Conservation (phyloP, 345 rosid species). For the Punica granatum region DNA sequence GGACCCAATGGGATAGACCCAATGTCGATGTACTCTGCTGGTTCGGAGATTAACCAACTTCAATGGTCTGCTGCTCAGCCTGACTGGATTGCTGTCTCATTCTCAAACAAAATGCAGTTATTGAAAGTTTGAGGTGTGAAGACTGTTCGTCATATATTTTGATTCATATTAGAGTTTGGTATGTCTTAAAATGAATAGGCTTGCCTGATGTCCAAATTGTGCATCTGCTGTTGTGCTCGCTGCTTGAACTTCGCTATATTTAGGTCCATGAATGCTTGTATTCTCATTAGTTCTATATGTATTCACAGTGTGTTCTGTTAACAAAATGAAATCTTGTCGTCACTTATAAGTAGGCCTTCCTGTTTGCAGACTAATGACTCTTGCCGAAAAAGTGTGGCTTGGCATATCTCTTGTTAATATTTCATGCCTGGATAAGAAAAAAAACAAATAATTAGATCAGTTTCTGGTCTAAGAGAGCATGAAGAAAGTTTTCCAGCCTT, state of each 20-base stretch:
- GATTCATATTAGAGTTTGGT: neutral
- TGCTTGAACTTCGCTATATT: neutral
- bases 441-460: neutral
- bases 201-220: neutral
- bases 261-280: neutral
- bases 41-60: conserved; percentile 82
- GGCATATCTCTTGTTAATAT: neutral
- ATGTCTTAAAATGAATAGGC: neutral
- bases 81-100: conserved; percentile 91
- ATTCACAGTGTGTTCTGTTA: neutral
- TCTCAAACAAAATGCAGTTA: conserved; percentile 80
- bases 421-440: neutral
- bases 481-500: neutral
- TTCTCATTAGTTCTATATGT: neutral
- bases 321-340: no score
- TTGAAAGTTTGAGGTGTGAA: conserved; percentile 63
- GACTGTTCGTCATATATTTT: neutral
- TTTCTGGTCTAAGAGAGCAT: neutral
- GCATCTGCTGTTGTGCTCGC: neutral
- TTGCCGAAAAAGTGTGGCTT: neutral
- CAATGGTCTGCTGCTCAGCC: conserved; percentile 85
- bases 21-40: conserved; percentile 72
- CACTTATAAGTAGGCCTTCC: no score
- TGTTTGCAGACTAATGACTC: neutral
- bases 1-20: conserved; percentile 96